Evolutionary conservation across 1,284 basidiomycete genomes (phyloP).

Genomic region (Lentinus polychrous): DNA sequence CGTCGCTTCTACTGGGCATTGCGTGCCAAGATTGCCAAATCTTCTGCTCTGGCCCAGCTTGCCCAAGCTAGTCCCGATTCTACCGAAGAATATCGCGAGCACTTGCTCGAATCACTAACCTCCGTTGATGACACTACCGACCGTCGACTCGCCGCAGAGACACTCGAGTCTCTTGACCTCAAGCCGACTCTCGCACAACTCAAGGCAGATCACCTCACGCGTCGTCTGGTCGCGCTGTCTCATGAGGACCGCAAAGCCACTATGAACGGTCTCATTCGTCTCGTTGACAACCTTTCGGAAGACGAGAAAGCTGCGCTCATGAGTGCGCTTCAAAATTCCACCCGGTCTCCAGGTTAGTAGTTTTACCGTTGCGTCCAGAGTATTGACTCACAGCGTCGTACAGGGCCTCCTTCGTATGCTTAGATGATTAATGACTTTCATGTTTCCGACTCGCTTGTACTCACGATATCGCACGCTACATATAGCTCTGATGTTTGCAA

Average conservation of each 20-base stretch:
- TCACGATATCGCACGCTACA: too few relatives aligned
- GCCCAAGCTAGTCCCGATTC: slow-evolving; percentile 58
- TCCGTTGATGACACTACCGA: slow-evolving; percentile 44
- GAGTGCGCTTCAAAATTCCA: slow-evolving; percentile 49
- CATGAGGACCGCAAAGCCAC: slow-evolving; percentile 67
- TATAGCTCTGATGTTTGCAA: too few relatives aligned
- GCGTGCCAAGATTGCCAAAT: slow-evolving; percentile 70
- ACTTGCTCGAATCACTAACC: slow-evolving; percentile 53
- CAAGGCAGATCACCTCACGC: slow-evolving; percentile 57
- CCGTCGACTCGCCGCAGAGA: slow-evolving; percentile 49
- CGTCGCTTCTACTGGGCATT: slow-evolving; percentile 96
- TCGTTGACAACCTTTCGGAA: slow-evolving; percentile 63
- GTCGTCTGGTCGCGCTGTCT: slow-evolving; percentile 52
- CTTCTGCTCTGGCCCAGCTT: slow-evolving; percentile 51
- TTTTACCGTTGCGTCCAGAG: neutral
- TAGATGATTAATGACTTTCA: too few relatives aligned
- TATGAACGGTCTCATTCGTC: slow-evolving; percentile 56
- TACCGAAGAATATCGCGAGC: slow-evolving; percentile 51
- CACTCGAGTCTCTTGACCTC: slow-evolving; percentile 64
- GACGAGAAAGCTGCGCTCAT: slow-evolving; percentile 66
- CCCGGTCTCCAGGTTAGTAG: slow-evolving; percentile 43
- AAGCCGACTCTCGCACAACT: slow-evolving; percentile 52
- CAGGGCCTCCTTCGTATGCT: too few relatives aligned
- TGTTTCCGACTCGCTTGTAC: too few relatives aligned
- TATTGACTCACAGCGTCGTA: too few relatives aligned